phyloP scores from a whole-genome alignment of 345 rosid species.

The Gossypium australe region DNA sequence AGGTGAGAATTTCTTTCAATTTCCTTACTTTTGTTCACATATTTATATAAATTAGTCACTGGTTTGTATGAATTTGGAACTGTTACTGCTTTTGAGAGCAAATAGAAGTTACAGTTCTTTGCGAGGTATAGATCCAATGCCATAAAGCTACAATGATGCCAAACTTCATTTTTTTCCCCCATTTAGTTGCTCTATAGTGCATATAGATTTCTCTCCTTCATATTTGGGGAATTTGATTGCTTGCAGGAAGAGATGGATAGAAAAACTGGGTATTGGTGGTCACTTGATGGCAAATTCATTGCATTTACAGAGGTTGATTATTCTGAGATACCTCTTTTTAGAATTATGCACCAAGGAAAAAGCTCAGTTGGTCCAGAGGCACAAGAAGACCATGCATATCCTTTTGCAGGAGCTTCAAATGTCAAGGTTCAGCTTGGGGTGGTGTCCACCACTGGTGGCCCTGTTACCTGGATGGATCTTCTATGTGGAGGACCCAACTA shows the following conservation, averaged over 20 bases:
- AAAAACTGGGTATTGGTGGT: constrained; percentile 97
- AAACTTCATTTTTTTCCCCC: neutral
- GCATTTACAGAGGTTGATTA: constrained; percentile 84
- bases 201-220: neutral
- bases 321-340: constrained; percentile 62
- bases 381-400: constrained; percentile 93
- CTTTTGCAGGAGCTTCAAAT: constrained; percentile 91
- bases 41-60: neutral
- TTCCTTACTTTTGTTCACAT: constrained; percentile 5
- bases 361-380: constrained; percentile 70
- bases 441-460: constrained; percentile 66
- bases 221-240: constrained; percentile 10
- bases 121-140: neutral
- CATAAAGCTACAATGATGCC: constrained; percentile 2
- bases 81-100: neutral
- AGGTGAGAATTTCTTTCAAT: constrained; percentile 46
- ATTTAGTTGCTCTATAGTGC: neutral
- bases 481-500: constrained; percentile 61
- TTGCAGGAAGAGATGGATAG: constrained; percentile 97
- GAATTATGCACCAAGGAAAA: constrained; percentile 98
- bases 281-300: constrained; percentile 76
- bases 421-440: constrained; percentile 84
- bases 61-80: neutral
- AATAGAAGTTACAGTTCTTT: neutral
- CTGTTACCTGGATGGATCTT: constrained; percentile 82